phyloP scores from a whole-genome alignment of 306 rosid genomes.

The Cucurbita maxima region DNA sequence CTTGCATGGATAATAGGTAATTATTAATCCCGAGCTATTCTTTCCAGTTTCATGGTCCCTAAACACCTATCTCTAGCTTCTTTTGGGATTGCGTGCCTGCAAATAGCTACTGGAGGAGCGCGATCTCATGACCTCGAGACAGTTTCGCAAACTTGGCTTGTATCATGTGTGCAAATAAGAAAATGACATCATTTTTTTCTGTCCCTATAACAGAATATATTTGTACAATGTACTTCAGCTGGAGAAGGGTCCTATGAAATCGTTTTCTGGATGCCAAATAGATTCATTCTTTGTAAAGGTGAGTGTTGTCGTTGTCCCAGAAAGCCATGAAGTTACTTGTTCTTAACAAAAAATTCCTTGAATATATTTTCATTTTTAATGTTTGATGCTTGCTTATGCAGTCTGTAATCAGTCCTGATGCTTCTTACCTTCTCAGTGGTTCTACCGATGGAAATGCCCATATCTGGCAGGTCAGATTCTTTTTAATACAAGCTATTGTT shows the following conservation, averaged over 20 bases:
- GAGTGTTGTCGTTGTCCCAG: constrained; percentile 4
- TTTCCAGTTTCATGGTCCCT: not conserved
- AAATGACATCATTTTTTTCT: not conserved
- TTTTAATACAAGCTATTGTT: not conserved
- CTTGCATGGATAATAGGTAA: constrained; percentile 93
- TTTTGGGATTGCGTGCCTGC: not conserved
- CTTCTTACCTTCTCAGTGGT: constrained; percentile 61
- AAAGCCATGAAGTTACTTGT: not conserved
- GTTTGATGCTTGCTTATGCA: constrained; percentile 24
- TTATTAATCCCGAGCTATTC: not conserved
- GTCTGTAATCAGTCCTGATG: constrained; percentile 86
- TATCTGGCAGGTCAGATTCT: constrained; percentile 64
- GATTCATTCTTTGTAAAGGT: constrained; percentile 88
- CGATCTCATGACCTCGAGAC: too few species aligned
- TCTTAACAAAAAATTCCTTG: not conserved
- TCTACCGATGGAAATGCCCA: constrained; percentile 74
- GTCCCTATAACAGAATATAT: constrained; percentile 47
- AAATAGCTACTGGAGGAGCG: not conserved
- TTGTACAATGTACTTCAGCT: constrained; percentile 64
- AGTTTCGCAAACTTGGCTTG: not conserved
- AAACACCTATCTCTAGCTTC: not conserved
- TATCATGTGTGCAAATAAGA: not conserved
- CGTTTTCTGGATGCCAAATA: constrained; percentile 64
- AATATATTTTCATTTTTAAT: constrained; percentile 4
- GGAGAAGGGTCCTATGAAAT: constrained; percentile 63